phyloP scores from a whole-genome alignment of 1,284 basidiomycete species.

The Rhizoctonia solani region DNA sequence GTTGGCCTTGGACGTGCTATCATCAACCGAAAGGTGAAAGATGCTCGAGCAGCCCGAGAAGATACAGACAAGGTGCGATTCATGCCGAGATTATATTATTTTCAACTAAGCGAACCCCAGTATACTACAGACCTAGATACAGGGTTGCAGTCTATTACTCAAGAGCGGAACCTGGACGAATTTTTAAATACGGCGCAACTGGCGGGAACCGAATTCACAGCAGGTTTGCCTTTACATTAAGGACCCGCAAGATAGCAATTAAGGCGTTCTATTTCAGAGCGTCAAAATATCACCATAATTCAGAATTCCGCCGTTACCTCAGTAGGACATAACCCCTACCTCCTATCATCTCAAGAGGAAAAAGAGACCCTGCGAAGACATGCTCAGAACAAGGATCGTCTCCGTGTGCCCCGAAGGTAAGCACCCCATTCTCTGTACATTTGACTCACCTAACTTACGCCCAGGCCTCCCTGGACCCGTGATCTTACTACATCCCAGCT shows the following conservation, averaged over 20 bases:
- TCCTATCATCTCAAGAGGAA: constrained; percentile 86
- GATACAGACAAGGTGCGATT: constrained; percentile 70
- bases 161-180: constrained; percentile 94
- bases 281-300: constrained; percentile 90
- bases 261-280: constrained; percentile 57
- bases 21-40: constrained; percentile 85
- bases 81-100: background rate
- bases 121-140: constrained; percentile 80
- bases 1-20: constrained; percentile 87
- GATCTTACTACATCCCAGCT: constrained; percentile 74
- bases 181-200: constrained; percentile 95
- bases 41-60: constrained; percentile 71
- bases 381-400: constrained; percentile 66
- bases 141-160: constrained; percentile 89
- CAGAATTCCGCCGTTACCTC: constrained; percentile 58
- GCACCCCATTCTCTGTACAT: background rate
- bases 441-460: background rate
- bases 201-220: constrained; percentile 96
- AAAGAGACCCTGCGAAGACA: constrained; percentile 73
- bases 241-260: background rate
- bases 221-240: constrained; percentile 59
- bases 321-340: constrained; percentile 79
- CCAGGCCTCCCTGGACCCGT: constrained; percentile 81
- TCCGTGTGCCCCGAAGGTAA: constrained; percentile 74
- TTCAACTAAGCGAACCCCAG: constrained; percentile 49